phyloP scores from a whole-genome alignment of 2,329 filamentous ascomycete species.

The Talaromyces sp. region DNA sequence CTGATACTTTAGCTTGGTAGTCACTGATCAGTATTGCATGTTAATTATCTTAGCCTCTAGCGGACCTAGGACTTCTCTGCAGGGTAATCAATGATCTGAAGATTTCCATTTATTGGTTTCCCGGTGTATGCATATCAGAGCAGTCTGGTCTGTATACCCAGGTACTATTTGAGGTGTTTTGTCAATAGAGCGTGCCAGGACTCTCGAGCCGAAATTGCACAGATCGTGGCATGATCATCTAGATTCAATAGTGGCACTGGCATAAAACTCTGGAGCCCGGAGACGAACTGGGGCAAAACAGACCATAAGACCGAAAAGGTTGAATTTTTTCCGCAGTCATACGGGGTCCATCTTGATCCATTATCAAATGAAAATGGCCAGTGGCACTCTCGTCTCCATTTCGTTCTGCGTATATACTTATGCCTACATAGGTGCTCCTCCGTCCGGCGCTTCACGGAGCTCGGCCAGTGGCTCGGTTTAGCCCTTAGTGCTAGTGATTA shows the following conservation, averaged over 20 bases:
- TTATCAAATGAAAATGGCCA: not conserved
- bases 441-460: conserved; percentile 8
- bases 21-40: not conserved
- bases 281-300: not conserved
- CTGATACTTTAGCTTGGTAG: not conserved
- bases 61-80: not conserved
- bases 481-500: conserved; percentile 4
- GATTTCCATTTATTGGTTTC: not conserved
- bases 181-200: not conserved
- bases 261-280: not conserved
- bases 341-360: conserved; percentile 4
- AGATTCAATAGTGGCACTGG: not conserved
- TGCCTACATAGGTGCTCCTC: not conserved
- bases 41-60: not conserved
- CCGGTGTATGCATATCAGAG: not conserved
- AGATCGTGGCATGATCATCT: not conserved
- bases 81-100: not conserved
- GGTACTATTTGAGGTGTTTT: not conserved
- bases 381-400: conserved; percentile 3
- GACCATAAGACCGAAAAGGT: not conserved
- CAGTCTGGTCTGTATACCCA: too few species aligned
- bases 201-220: not conserved
- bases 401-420: not conserved
- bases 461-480: conserved; percentile 8
- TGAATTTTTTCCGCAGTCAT: not conserved